Conservation (phyloP, 1,284 basidiomycete species). For the Austropuccinia psidii region DNA sequence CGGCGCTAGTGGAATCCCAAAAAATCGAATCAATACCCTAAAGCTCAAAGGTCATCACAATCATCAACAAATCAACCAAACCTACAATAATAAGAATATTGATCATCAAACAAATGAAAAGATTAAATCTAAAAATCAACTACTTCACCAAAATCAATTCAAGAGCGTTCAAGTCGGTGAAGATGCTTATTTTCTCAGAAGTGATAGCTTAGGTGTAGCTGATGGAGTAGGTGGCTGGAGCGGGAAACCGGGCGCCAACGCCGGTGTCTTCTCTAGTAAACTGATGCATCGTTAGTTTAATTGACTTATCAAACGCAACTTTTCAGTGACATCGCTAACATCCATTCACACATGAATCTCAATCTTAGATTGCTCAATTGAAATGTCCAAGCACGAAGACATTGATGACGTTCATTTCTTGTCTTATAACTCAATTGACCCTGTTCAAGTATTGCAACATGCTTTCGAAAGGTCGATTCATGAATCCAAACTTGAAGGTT, state of each 20-base stretch:
- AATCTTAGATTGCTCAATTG: neutral
- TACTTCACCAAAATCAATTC: conserved; percentile 39
- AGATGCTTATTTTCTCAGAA: conserved; percentile 73
- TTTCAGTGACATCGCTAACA: neutral
- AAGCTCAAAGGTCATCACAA: too few relatives aligned
- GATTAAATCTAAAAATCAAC: conserved; percentile 43
- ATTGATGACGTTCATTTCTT: conserved; percentile 41
- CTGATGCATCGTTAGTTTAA: conserved; percentile 68
- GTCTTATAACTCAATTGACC: conserved; percentile 49
- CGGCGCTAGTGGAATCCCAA: conserved; percentile 51
- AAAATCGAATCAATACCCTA: conserved; percentile 41
- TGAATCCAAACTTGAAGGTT: conserved; percentile 51
- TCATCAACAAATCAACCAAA: conserved; percentile 32
- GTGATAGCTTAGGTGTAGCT: conserved; percentile 74
- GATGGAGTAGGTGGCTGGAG: conserved; percentile 86
- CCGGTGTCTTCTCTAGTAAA: conserved; percentile 71
- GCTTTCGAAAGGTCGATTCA: conserved; percentile 54
- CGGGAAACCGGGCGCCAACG: conserved; percentile 52
- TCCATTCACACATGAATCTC: neutral
- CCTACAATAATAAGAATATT: conserved; percentile 26
- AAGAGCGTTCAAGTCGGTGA: conserved; percentile 69
- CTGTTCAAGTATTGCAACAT: conserved; percentile 55
- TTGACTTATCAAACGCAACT: neutral
- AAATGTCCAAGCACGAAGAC: conserved; percentile 39
- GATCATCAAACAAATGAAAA: conserved; percentile 39